These are phyloP conservation scores for Fusarium agapanthi DNA, from an alignment of 2,329 filamentous ascomycete species.

Conservation along the genomic window DNA sequence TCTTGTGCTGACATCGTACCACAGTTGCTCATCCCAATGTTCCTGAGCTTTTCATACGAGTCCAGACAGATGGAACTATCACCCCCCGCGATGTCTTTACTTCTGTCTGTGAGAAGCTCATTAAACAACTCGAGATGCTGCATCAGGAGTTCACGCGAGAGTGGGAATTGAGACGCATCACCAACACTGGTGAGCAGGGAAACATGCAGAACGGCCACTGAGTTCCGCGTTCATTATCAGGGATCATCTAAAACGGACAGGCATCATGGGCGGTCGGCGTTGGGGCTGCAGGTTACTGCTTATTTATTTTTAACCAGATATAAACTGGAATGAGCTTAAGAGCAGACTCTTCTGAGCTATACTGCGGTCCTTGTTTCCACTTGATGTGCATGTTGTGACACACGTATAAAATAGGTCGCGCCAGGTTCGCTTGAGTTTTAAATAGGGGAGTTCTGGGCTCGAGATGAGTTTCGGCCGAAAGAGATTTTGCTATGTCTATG, in stretches of 20 bases:
- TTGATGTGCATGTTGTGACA: constrained; percentile 13
- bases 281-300: constrained; percentile 36
- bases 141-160: constrained; percentile 92
- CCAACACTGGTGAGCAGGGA: constrained; percentile 68
- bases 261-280: constrained; percentile 40
- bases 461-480: not conserved
- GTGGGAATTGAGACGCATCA: constrained; percentile 88
- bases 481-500: constrained; percentile 11
- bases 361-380: constrained; percentile 1
- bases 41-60: constrained; percentile 72
- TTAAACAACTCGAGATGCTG: constrained; percentile 81
- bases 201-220: constrained; percentile 52
- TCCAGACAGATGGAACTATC: constrained; percentile 90
- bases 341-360: constrained; percentile 23
- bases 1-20: constrained; percentile 3
- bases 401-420: not conserved
- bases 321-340: constrained; percentile 28
- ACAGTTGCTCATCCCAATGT: constrained; percentile 68
- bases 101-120: constrained; percentile 81
- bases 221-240: constrained; percentile 3
- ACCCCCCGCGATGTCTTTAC: constrained; percentile 90
- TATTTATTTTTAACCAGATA: constrained; percentile 30
- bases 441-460: not conserved
- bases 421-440: not conserved
- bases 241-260: constrained; percentile 21